Evolutionary conservation across 768 basidiomycete species (phyloP).

Genomic region (Mycena indigotica): DNA sequence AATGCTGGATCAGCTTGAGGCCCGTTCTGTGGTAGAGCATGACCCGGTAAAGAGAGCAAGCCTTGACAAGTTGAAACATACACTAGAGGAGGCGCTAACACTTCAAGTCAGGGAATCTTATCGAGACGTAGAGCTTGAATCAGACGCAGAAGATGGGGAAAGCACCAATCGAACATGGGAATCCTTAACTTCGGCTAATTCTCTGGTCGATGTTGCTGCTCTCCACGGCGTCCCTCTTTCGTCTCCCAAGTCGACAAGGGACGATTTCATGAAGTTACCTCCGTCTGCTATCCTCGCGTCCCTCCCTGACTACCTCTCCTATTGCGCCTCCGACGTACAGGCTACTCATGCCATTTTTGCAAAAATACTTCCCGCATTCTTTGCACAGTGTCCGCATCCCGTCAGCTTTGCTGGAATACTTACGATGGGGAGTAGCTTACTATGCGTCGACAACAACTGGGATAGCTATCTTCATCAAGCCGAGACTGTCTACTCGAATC

Average conservation of each 20-base stretch:
- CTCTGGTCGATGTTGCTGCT: conserved; percentile 87
- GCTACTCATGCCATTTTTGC: conserved; percentile 83
- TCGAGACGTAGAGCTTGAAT: conserved; percentile 33
- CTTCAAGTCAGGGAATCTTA: conserved; percentile 7
- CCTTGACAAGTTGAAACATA: conserved; percentile 44
- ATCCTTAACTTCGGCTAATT: conserved; percentile 88
- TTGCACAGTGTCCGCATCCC: conserved; percentile 84
- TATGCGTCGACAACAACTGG: conserved; percentile 92
- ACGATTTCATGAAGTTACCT: conserved; percentile 71
- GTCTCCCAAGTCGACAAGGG: conserved; percentile 42
- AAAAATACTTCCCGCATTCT: conserved; percentile 78
- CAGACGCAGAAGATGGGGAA: conserved; percentile 25
- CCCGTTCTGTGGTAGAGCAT: conserved; percentile 49
- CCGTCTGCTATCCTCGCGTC: conserved; percentile 66
- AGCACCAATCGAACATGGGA: conserved; percentile 90
- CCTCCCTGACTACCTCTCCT: conserved; percentile 74
- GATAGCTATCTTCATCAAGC: conserved; percentile 78
- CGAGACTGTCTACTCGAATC: conserved; percentile 70
- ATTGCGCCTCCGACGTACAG: conserved; percentile 84
- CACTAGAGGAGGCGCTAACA: conserved; percentile 30
- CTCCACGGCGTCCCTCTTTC: conserved; percentile 51
- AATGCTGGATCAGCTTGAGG: conserved; percentile 43
- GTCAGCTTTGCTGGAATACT: conserved; percentile 90
- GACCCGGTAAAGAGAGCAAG: conserved; percentile 50
- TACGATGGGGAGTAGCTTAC: conserved; percentile 88